Percentiles rank a stretch among this genome's conserved stretches.
phyloP scores from a whole-genome alignment of 2,329 filamentous ascomycete genomes.

The Parafenestella ontariensis region DNA sequence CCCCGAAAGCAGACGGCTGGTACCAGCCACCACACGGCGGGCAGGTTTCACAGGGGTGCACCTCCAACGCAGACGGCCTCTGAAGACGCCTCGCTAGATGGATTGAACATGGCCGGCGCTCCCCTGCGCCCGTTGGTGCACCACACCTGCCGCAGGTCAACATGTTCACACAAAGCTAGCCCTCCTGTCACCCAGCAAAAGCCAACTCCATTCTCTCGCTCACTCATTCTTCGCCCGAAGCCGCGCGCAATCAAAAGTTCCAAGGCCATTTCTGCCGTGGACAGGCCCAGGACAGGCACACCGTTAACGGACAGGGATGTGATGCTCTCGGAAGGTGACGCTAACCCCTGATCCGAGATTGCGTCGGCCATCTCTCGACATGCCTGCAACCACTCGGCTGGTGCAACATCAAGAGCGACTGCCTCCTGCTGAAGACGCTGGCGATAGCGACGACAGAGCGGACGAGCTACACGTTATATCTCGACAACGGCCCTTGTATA shows the following conservation, averaged over 20 bases:
- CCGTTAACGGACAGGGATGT: slow-evolving; percentile 13
- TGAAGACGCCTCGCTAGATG: slow-evolving; percentile 24
- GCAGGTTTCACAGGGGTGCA: slow-evolving; percentile 28
- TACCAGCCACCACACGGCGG: slow-evolving; percentile 37
- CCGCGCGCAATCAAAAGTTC: slow-evolving; percentile 2
- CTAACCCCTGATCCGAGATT: slow-evolving; percentile 36
- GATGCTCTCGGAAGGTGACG: neutral
- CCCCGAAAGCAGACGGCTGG: slow-evolving; percentile 21
- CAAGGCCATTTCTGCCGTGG: slow-evolving; percentile 7
- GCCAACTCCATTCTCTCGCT: no score
- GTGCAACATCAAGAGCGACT: slow-evolving; percentile 30
- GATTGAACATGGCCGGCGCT: slow-evolving; percentile 14
- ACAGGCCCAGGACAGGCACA: slow-evolving; percentile 25
- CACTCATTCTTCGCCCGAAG: neutral
- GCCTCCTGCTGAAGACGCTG: slow-evolving; percentile 17
- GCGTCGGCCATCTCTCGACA: slow-evolving; percentile 27
- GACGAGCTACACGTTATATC: slow-evolving; percentile 30
- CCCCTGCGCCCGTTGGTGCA: slow-evolving; percentile 13
- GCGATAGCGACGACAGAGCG: slow-evolving; percentile 9
- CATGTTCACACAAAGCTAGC: no score
- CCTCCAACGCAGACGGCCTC: slow-evolving; percentile 28
- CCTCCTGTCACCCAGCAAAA: no score
- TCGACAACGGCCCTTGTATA: slow-evolving; percentile 35
- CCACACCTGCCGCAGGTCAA: slow-evolving; percentile 14
- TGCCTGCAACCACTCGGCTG: slow-evolving; percentile 36